Conservation (phyloP, 768 basidiomycete species). For the Royoungia palumana region DNA sequence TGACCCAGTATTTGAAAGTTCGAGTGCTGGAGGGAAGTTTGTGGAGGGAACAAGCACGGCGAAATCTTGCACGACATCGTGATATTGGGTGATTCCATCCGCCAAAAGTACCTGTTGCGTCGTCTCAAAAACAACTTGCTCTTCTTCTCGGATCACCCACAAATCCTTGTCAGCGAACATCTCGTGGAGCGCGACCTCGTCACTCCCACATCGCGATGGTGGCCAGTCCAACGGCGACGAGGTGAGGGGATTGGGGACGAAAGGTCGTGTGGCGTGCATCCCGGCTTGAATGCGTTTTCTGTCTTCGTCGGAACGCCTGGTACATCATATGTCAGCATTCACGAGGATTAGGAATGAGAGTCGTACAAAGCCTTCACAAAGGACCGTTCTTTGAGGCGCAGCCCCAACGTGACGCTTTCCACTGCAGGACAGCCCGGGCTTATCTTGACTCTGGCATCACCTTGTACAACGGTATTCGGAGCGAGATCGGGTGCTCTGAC, state of each 20-base stretch:
- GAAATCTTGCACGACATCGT: slow-evolving; percentile 10
- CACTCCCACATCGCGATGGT: neutral
- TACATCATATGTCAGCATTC: neutral
- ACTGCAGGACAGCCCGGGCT: slow-evolving; percentile 11
- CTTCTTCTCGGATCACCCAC: slow-evolving; percentile 20
- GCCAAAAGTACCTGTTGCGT: slow-evolving; percentile 1
- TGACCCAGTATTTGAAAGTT: neutral
- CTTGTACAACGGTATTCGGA: slow-evolving; percentile 9
- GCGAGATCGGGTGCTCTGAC: slow-evolving; percentile 20
- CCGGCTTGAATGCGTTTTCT: neutral
- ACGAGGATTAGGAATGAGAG: too few relatives aligned
- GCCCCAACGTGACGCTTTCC: slow-evolving; percentile 4
- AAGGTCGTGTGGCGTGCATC: too few relatives aligned
- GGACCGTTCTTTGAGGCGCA: slow-evolving; percentile 22
- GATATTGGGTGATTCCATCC: neutral
- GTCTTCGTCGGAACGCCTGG: slow-evolving; percentile 5
- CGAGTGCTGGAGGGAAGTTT: slow-evolving; percentile 16
- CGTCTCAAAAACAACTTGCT: slow-evolving; percentile 15
- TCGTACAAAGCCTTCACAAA: neutral
- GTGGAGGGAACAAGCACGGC: slow-evolving; percentile 19
- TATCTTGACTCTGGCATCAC: slow-evolving; percentile 16
- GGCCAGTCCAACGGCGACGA: too few relatives aligned
- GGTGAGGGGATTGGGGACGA: neutral
- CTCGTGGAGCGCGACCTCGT: neutral
- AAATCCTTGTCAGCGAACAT: slow-evolving; percentile 7